phyloP scores from a whole-genome alignment of 163 green algal genomes.

The Prototheca wickerhamii region DNA sequence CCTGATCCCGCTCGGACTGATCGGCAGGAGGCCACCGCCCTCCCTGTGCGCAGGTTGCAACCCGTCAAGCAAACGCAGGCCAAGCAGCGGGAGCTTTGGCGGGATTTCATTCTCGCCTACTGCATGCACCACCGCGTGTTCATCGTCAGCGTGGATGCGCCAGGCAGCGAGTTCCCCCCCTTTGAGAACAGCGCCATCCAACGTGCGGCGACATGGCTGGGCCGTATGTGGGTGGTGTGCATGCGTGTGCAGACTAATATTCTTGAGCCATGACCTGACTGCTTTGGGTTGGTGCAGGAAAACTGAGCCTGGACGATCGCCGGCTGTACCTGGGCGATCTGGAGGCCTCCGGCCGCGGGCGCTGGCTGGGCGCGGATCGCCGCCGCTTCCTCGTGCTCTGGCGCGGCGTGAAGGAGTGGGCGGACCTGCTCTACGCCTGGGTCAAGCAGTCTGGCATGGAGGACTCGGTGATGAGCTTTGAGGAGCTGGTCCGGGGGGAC shows the following conservation, averaged over 20 bases:
- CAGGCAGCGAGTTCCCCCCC: conserved; percentile 38
- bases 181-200: conserved; percentile 62
- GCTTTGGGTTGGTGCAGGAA: conserved; percentile 12
- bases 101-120: conserved; percentile 61
- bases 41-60: conserved; percentile 71
- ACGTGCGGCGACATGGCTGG: conserved; percentile 27
- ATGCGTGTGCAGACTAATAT: background rate
- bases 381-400: conserved; percentile 48
- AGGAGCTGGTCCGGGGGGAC: conserved; percentile 51
- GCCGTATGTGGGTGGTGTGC: background rate
- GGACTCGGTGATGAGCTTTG: conserved; percentile 58
- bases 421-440: conserved; percentile 40
- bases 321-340: conserved; percentile 41
- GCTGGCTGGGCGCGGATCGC: conserved; percentile 45
- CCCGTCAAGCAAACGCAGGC: conserved; percentile 70
- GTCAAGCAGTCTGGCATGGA: conserved; percentile 43
- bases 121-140: conserved; percentile 59
- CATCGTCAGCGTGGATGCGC: conserved; percentile 30
- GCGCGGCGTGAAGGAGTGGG: conserved; percentile 55
- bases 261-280: too few species aligned
- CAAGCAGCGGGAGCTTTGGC: conserved; percentile 68
- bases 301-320: conserved; percentile 14
- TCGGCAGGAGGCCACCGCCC: too few species aligned
- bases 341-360: conserved; percentile 32
- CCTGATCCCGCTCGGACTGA: too few species aligned